Conservation (phyloP, 768 basidiomycete species). For the Dacryopinax primogenitus region DNA sequence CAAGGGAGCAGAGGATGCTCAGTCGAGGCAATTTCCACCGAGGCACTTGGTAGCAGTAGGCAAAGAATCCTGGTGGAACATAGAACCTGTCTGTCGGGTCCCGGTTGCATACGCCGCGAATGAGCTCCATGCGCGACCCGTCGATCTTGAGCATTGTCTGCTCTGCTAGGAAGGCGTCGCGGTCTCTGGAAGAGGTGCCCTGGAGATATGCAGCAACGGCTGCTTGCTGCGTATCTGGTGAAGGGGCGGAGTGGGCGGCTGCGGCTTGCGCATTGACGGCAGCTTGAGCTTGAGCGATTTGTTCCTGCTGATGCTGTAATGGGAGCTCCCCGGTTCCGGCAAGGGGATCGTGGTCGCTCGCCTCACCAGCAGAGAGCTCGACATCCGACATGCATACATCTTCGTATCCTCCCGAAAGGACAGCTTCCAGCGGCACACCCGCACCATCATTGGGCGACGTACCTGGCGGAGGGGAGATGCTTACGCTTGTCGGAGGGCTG, state of each 20-base stretch:
- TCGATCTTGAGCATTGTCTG: slow-evolving; percentile 23
- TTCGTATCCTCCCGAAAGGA: neutral
- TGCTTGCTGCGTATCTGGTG: slow-evolving; percentile 11
- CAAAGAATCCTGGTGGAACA: slow-evolving; percentile 25
- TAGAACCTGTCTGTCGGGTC: slow-evolving; percentile 24
- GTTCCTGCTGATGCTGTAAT: neutral
- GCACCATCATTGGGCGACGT: neutral
- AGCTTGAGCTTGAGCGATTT: neutral
- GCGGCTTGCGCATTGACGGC: neutral
- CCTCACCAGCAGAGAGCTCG: neutral
- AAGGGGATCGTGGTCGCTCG: neutral
- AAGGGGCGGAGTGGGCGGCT: neutral
- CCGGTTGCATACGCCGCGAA: slow-evolving; percentile 19
- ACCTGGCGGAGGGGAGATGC: neutral
- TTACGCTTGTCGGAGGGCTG: neutral
- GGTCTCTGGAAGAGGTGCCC: slow-evolving; percentile 15
- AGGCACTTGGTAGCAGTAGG: slow-evolving; percentile 26
- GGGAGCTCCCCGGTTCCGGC: neutral
- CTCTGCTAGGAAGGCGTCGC: slow-evolving; percentile 22
- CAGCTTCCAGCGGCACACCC: neutral
- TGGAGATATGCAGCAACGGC: slow-evolving; percentile 16
- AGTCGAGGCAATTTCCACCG: slow-evolving; percentile 28
- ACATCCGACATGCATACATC: neutral
- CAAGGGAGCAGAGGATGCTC: slow-evolving; percentile 25
- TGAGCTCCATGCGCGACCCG: slow-evolving; percentile 10